Evolutionary conservation across 2,329 filamentous ascomycete species (phyloP), one percentile per base, ranked within the genome.

Genomic region (Phoma sp.): DNA sequence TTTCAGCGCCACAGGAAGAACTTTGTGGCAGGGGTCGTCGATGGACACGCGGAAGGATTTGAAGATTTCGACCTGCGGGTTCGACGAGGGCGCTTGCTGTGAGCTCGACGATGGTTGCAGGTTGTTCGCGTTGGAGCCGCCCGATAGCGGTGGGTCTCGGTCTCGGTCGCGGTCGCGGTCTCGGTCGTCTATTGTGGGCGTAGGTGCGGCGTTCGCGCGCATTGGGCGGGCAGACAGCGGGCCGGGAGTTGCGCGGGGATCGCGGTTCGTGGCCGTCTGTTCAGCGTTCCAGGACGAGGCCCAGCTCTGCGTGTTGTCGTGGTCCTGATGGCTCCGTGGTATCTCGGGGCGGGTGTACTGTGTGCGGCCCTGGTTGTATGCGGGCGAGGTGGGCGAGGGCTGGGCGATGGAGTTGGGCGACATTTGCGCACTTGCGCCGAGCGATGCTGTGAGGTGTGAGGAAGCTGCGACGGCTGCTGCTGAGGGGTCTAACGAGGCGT

Each of bases 31-130:
- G 2, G 95, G 95, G 71, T 99, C 95, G 65, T 99, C 95, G 85
- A 98, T 96, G 73, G 91, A 95, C 59, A 99, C 95, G 35, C 94
- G 88, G 84, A 99, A 99, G 1, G 91, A 96, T 76, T 99, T 99
- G 86, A 98, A 98, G 56, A 99, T 97, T 76, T 99, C 95, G 56
- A 97, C 93, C 64, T 81, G 78, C 10, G 79, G 78, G 57, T 81
- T 81, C 49, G 73, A 66, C 12, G 73, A 74, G 7, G 68, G 62
- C 0, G 70, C 51, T 57, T 46, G 63, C 58, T 27, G 64, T 41
- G 32, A 68, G 60, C 21, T 61, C 47, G 45, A 64, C 59, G n/a
- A 68, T 48, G 51, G 55, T 43, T 68, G 65, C 36, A 64, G 46
- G 38, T 63, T 72, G 45, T 65, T 64, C 2, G 62, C 59, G 24